Percentiles rank a stretch among this genome's conserved stretches.
Evolutionary conservation across 2,329 filamentous ascomycete genomes (phyloP).

Genomic region (Sporothrix phasma): DNA sequence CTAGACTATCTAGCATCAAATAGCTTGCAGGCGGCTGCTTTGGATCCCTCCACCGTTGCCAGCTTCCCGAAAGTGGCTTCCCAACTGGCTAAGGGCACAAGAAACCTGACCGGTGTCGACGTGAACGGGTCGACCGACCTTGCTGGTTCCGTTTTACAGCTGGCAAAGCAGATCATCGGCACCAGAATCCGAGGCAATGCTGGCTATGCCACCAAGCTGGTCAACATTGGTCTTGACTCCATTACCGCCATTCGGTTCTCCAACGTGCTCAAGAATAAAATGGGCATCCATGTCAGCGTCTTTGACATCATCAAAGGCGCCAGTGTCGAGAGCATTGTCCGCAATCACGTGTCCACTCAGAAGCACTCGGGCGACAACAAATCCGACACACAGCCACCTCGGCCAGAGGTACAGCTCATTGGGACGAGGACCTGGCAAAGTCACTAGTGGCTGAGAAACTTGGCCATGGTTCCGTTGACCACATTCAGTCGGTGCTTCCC

Average conservation of each 20-base stretch:
- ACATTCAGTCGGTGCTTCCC: constrained; percentile 18
- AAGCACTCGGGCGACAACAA: neutral
- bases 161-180: constrained; percentile 18
- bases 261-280: constrained; percentile 16
- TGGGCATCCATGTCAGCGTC: constrained; percentile 20
- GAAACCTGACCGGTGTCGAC: neutral
- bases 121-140: neutral
- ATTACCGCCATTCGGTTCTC: constrained; percentile 22
- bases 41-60: neutral
- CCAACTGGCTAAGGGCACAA: too few species aligned
- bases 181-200: constrained; percentile 15
- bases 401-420: neutral
- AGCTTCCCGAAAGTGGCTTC: neutral
- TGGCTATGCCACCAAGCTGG: constrained; percentile 17
- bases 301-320: constrained; percentile 21
- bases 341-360: neutral
- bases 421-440: neutral
- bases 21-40: neutral
- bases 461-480: neutral
- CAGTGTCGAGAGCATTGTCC: constrained; percentile 16
- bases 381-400: neutral
- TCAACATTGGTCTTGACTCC: constrained; percentile 21
- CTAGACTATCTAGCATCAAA: neutral
- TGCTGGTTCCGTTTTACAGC: constrained; percentile 14
- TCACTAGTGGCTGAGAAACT: neutral